Conservation (phyloP, 1,284 basidiomycete genomes). For the Ceratorhiza oryzae-sativae region DNA sequence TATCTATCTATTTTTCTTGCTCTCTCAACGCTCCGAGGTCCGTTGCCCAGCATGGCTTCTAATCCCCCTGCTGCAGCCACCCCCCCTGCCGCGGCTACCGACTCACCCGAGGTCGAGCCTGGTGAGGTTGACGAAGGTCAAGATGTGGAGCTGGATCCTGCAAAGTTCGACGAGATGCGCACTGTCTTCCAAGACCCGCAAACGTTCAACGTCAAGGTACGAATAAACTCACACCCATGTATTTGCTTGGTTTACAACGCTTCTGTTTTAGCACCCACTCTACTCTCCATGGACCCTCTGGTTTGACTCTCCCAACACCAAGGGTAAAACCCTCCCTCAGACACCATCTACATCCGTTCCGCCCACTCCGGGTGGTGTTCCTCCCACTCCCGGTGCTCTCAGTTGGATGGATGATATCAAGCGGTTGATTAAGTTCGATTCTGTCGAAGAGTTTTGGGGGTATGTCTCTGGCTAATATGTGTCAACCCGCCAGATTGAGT, state of each 20-base stretch:
- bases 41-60: constrained; percentile 42
- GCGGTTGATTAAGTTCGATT: constrained; percentile 90
- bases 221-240: constrained; percentile 45
- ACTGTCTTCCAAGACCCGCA: constrained; percentile 91
- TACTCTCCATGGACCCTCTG: constrained; percentile 96
- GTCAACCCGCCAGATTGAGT: neutral
- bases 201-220: constrained; percentile 91
- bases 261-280: constrained; percentile 74
- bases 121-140: constrained; percentile 77
- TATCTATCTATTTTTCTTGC: neutral
- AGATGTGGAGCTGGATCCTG: constrained; percentile 49
- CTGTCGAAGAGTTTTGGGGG: constrained; percentile 99
- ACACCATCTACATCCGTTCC: constrained; percentile 78
- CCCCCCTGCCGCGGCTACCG: constrained; percentile 68
- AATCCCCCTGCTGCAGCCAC: constrained; percentile 68
- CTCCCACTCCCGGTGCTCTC: constrained; percentile 62
- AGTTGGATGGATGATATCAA: constrained; percentile 99
- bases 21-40: neutral
- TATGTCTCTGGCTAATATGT: constrained; percentile 53
- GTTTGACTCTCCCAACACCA: constrained; percentile 93
- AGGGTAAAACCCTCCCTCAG: constrained; percentile 81
- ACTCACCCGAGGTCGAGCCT: constrained; percentile 56
- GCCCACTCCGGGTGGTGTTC: constrained; percentile 60
- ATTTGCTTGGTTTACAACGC: neutral
- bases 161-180: constrained; percentile 79